These are phyloP conservation scores for Xerocomellus chrysenteron DNA, from an alignment of 768 basidiomycete species.

Conservation along the genomic window DNA sequence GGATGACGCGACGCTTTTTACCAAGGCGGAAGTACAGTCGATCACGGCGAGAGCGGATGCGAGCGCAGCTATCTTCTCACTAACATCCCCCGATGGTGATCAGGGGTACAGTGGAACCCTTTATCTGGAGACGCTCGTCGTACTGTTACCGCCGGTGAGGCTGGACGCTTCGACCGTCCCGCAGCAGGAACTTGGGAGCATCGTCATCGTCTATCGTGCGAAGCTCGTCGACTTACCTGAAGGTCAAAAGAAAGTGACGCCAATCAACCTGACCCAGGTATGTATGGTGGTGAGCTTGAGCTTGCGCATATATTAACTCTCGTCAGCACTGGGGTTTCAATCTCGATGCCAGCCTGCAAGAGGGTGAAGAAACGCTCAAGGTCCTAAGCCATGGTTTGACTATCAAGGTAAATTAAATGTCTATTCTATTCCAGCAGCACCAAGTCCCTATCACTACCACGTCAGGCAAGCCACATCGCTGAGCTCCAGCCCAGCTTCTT, in stretches of 20 bases:
- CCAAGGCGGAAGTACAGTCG: slow-evolving; percentile 48
- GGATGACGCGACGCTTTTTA: slow-evolving; percentile 52
- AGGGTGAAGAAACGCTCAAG: slow-evolving; percentile 41
- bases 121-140: slow-evolving; percentile 55
- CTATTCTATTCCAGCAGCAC: neutral
- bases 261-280: slow-evolving; percentile 76
- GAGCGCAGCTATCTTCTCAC: slow-evolving; percentile 51
- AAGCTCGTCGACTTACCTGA: slow-evolving; percentile 49
- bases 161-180: slow-evolving; percentile 26
- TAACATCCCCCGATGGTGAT: slow-evolving; percentile 62
- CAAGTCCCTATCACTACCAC: neutral
- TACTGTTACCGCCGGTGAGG: slow-evolving; percentile 41
- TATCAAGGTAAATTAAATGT: slow-evolving; percentile 34
- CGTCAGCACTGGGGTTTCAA: slow-evolving; percentile 81
- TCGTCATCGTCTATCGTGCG: slow-evolving; percentile 68
- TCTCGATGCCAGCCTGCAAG: slow-evolving; percentile 62
- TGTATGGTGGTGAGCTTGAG: slow-evolving; percentile 9
- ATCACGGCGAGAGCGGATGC: slow-evolving; percentile 34
- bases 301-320: neutral
- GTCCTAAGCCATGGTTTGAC: slow-evolving; percentile 51
- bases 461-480: slow-evolving; percentile 53
- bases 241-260: slow-evolving; percentile 51
- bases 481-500: slow-evolving; percentile 51
- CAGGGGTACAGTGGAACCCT: slow-evolving; percentile 70
- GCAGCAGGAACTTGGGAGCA: slow-evolving; percentile 58